phyloP scores from a whole-genome alignment of 352 stramenopile species.

The Blastocystis sp. region DNA sequence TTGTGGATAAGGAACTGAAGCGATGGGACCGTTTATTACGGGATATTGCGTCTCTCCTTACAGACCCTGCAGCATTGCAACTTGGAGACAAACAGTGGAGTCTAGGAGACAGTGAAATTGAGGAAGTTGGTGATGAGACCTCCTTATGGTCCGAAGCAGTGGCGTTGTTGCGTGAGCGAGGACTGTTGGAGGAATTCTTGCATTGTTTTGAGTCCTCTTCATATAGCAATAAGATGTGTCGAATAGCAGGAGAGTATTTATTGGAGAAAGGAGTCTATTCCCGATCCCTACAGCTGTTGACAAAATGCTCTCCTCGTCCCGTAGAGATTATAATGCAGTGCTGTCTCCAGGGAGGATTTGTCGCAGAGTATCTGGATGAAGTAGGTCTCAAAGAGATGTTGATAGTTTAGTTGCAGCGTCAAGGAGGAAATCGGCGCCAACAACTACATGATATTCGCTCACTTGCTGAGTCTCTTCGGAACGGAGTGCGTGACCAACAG shows the following conservation, averaged over 20 bases:
- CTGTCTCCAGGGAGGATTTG: neutral
- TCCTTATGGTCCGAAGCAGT: conserved; percentile 12
- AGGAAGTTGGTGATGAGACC: neutral
- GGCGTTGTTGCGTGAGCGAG: neutral
- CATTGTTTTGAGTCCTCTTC: neutral
- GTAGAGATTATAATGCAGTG: conserved; percentile 2
- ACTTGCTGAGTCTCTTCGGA: neutral
- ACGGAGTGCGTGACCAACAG: neutral
- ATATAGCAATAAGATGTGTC: neutral
- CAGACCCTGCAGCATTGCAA: neutral
- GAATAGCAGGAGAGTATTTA: neutral
- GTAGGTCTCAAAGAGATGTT: neutral
- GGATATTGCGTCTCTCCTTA: conserved; percentile 10
- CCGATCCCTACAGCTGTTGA: neutral
- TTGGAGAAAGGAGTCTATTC: conserved; percentile 7
- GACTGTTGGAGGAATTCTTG: neutral
- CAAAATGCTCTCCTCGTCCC: neutral
- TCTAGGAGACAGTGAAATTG: neutral
- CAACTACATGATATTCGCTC: neutral
- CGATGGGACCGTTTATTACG: neutral
- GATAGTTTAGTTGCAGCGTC: neutral
- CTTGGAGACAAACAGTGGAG: neutral
- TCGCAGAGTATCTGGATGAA: neutral
- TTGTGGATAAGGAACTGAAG: conserved; percentile 29
- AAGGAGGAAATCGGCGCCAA: neutral